Evolutionary conservation across 352 stramenopile species (phyloP).

Genomic region (Pythium aristosporum): DNA sequence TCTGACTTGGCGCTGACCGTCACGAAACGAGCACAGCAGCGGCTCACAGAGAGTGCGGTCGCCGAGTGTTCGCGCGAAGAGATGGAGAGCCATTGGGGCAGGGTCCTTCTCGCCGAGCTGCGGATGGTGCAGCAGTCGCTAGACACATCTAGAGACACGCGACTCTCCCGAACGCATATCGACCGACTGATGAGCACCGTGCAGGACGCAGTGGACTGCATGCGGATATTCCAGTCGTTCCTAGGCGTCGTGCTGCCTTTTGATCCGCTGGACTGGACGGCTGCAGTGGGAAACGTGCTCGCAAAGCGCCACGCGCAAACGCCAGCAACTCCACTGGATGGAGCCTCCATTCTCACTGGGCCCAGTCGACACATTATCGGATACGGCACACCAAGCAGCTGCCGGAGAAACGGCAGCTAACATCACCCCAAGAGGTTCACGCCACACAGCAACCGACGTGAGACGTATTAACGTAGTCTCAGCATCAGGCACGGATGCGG

Average conservation of each 20-base stretch:
- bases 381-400: too few relatives aligned
- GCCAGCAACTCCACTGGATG: background rate
- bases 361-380: background rate
- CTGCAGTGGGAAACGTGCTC: background rate
- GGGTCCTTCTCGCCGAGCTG: slow-evolving; percentile 12
- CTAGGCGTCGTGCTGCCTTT: slow-evolving; percentile 18
- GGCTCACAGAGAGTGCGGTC: background rate
- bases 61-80: slow-evolving; percentile 15
- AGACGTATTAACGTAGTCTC: too few relatives aligned
- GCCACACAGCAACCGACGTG: too few relatives aligned
- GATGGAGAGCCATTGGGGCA: slow-evolving; percentile 27
- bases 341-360: background rate
- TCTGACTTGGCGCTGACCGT: slow-evolving; percentile 14
- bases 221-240: slow-evolving; percentile 21
- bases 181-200: slow-evolving; percentile 11
- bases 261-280: slow-evolving; percentile 28
- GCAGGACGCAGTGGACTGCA: slow-evolving; percentile 7
- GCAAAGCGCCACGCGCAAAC: background rate
- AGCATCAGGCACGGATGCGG: too few relatives aligned
- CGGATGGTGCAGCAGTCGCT: background rate
- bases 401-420: too few relatives aligned
- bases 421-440: too few relatives aligned
- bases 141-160: background rate
- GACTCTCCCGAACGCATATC: slow-evolving; percentile 13
- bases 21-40: slow-evolving; percentile 6